phyloP scores from a whole-genome alignment of 495 filamentous ascomycete species.

The Bombardia bombarda region DNA sequence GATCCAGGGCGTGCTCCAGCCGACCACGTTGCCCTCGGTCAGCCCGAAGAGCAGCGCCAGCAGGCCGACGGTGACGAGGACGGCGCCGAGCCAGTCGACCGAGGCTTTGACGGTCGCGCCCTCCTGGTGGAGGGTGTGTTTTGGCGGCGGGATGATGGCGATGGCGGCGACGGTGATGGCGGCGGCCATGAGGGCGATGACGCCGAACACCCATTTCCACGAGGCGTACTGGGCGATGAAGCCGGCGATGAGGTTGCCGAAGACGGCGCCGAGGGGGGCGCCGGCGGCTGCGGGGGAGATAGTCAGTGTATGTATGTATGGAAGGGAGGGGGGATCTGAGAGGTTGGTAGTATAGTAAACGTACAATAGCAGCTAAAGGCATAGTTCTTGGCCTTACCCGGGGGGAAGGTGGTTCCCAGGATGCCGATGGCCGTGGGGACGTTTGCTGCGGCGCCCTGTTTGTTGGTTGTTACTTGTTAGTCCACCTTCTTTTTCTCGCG shows the following conservation, averaged over 20 bases:
- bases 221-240: constrained; percentile 45
- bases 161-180: constrained; percentile 50
- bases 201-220: constrained; percentile 62
- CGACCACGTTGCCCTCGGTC: constrained; percentile 55
- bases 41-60: constrained; percentile 54
- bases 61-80: constrained; percentile 55
- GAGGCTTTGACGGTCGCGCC: constrained; percentile 19
- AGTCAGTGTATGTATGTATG: too few relatives aligned
- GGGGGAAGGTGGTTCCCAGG: constrained; percentile 51
- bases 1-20: constrained; percentile 62
- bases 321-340: too few relatives aligned
- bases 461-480: not conserved
- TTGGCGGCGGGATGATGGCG: constrained; percentile 58
- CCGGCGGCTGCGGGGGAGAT: constrained; percentile 37
- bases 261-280: constrained; percentile 47
- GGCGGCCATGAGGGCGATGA: constrained; percentile 54
- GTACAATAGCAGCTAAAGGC: constrained; percentile 45
- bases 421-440: constrained; percentile 60
- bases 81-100: constrained; percentile 60
- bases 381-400: constrained; percentile 56
- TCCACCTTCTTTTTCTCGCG: not conserved
- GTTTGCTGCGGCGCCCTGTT: constrained; percentile 56
- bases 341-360: too few relatives aligned
- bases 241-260: constrained; percentile 48
- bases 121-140: constrained; percentile 19